Percentiles rank a stretch among this genome's conserved stretches.
These are phyloP conservation scores for Metroxylon sagu DNA, from an alignment of 176 grass and related monocot species.

Conservation along the genomic window DNA sequence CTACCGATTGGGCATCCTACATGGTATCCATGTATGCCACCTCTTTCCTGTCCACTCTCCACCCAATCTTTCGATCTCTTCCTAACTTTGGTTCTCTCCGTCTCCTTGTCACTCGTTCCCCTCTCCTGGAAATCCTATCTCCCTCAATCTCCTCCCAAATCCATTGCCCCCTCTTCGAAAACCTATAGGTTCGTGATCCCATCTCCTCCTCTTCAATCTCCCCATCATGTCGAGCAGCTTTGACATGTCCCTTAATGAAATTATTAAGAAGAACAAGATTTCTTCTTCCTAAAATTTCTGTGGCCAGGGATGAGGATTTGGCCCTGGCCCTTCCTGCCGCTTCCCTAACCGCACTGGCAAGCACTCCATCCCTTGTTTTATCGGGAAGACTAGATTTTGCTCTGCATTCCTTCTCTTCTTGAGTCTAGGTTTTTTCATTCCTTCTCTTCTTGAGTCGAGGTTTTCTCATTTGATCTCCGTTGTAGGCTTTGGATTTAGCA, in stretches of 20 bases:
- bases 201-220: background rate
- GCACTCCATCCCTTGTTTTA: slow-evolving; percentile 57
- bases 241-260: slow-evolving; percentile 94
- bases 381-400: slow-evolving; percentile 28
- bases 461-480: slow-evolving; percentile 85
- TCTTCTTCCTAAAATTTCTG: slow-evolving; percentile 30
- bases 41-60: too few relatives aligned
- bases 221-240: slow-evolving; percentile 65
- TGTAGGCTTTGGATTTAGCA: slow-evolving; percentile 78
- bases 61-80: too few relatives aligned
- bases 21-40: too few relatives aligned
- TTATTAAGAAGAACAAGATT: slow-evolving; percentile 99
- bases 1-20: too few relatives aligned
- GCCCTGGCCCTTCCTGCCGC: slow-evolving; percentile 47
- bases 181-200: too few relatives aligned
- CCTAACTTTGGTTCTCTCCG: too few relatives aligned
- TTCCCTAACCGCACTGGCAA: slow-evolving; percentile 58
- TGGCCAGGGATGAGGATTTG: slow-evolving; percentile 22
- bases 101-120: too few relatives aligned
- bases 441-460: background rate
- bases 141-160: too few relatives aligned
- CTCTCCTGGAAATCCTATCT: too few relatives aligned
- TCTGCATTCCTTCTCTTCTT: too few relatives aligned
- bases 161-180: too few relatives aligned
- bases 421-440: too few relatives aligned